Percentiles rank a stretch among this genome's conserved stretches.
Evolutionary conservation across 345 rosid species (phyloP).

Genomic region (Brassica napus): DNA sequence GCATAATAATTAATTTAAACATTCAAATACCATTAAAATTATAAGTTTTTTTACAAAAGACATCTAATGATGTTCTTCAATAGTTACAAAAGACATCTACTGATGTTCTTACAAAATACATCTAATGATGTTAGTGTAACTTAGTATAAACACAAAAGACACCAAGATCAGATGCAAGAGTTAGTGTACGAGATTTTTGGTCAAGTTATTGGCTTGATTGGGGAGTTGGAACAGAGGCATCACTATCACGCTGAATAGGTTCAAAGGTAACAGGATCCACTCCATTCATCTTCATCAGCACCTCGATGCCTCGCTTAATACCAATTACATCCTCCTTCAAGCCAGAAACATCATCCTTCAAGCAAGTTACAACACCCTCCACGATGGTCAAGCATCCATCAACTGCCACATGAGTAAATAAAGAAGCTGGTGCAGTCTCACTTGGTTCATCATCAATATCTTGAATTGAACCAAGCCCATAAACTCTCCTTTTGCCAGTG

Average conservation of each 20-base stretch:
- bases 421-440: neutral
- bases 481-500: neutral
- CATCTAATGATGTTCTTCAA: neutral
- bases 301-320: neutral
- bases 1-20: neutral
- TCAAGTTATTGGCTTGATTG: neutral
- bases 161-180: neutral
- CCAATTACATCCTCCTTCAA: neutral
- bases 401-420: neutral
- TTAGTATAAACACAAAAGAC: neutral
- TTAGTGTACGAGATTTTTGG: neutral
- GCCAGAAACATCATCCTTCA: neutral
- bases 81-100: neutral
- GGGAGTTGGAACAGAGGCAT: neutral
- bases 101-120: neutral
- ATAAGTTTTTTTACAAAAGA: no score
- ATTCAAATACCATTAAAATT: neutral
- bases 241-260: neutral
- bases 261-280: neutral
- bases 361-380: neutral
- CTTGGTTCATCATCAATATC: neutral
- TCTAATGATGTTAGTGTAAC: neutral
- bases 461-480: neutral
- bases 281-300: neutral
- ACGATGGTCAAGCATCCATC: neutral